phyloP scores from a whole-genome alignment of 257 asterid species.

The Przewalskia tangutica region DNA sequence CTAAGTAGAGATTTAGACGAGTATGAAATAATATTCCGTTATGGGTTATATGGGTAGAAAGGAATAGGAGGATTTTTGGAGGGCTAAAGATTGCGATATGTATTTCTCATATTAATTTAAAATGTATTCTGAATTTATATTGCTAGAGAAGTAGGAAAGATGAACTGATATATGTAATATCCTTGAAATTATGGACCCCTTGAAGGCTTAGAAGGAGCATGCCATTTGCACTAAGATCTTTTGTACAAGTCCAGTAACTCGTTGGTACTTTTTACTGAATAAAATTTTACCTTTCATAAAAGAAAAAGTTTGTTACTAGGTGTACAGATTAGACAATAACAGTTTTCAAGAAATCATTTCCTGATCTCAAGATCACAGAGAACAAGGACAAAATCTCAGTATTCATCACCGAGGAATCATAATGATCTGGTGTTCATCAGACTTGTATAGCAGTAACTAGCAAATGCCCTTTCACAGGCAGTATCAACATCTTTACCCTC shows the following conservation, averaged over 20 bases:
- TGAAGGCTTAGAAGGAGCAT: not conserved
- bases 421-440: not conserved
- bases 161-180: not conserved
- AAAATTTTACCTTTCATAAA: not conserved
- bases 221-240: not conserved
- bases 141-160: not conserved
- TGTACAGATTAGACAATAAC: not conserved
- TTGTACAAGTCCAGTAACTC: not conserved
- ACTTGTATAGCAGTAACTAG: not conserved
- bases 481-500: not conserved
- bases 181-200: not conserved
- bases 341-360: not conserved
- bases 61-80: not conserved
- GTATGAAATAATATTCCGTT: not conserved
- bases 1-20: not conserved
- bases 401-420: not conserved
- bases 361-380: not conserved
- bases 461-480: not conserved
- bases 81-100: not conserved
- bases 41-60: not conserved
- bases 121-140: not conserved
- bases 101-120: not conserved
- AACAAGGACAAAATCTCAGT: not conserved
- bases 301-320: not conserved
- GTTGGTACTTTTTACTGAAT: not conserved